Evolutionary conservation across 2,329 filamentous ascomycete genomes (phyloP), one percentile per base, ranked within the genome.

Genomic region (Colletotrichum endophyticum): DNA sequence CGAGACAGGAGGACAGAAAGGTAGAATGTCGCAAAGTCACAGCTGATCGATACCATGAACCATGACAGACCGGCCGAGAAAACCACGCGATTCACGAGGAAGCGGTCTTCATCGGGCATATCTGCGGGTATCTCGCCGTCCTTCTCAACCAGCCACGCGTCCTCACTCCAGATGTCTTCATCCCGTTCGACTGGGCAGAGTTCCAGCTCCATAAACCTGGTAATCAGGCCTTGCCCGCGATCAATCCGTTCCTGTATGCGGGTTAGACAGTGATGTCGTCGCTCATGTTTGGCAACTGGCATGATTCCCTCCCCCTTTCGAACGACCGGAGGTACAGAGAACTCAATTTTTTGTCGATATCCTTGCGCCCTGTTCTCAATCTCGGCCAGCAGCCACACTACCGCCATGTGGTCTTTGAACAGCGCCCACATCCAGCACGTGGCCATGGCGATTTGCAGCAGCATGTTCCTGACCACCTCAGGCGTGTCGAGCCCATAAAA

Each of bases 11-110:
- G 22, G 5, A 72, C 32, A 4, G 39, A 44, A 7, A 77, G 19
- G 56, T 77, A 77, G 56, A 76, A 77, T 2, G 73, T 77, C 28
- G 76, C 73, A 57, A 77, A 77, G 36, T 77, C 76, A 62, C 73
- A 70, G 49, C 76, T 76, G 30, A 77, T 73, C 19, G 76, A 72
- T 6, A 77, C 59, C 76, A 77, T 69, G 27, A 77, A 59, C 76
- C 73, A 76, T 13, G 76, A 76, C 28, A 77, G 9, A 4, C 61
- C 59, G 2, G 76, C 69, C 22, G 76, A 77, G 63, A 77, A 76
- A 12, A 64, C 34, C 8, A 76, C 69, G 32, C 76, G 69, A 13
- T 70, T 36, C 11, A 77, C 59, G 16, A 73, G 69, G 5, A 69
- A 56, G 22, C 53, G 57, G 32, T 72, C 73, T 49, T 66, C 59